These are phyloP conservation scores for Nakazawaea peltata DNA, from an alignment of 805 yeast genomes.

Conservation along the genomic window DNA sequence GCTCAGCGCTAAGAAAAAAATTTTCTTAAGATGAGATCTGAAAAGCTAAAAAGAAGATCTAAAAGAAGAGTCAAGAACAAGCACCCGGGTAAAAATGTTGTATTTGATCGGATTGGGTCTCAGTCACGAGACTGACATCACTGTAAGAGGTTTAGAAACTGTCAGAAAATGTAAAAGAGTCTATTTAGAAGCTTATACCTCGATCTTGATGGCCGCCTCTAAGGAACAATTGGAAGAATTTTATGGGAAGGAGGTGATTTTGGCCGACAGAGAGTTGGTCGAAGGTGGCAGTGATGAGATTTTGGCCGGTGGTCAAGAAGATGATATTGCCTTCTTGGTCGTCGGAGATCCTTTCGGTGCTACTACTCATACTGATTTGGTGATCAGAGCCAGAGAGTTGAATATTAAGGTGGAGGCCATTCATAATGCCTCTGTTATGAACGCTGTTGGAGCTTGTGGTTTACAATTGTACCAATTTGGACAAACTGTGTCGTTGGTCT, in stretches of 20 bases:
- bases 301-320: constrained; percentile 63
- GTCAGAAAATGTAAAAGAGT: constrained; percentile 81
- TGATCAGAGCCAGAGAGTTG: constrained; percentile 82
- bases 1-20: too few species aligned
- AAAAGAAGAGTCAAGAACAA: too few species aligned
- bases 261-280: constrained; percentile 94
- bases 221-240: constrained; percentile 65
- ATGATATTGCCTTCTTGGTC: constrained; percentile 88
- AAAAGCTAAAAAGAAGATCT: too few species aligned
- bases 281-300: constrained; percentile 85
- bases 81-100: constrained; percentile 43
- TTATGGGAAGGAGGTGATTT: constrained; percentile 75
- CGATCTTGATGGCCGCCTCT: constrained; percentile 90
- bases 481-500: constrained; percentile 93
- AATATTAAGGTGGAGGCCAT: constrained; percentile 72
- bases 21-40: too few species aligned
- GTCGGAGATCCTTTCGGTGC: constrained; percentile 99
- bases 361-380: constrained; percentile 93
- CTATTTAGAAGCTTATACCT: constrained; percentile 93
- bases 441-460: constrained; percentile 98
- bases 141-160: constrained; percentile 87
- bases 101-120: constrained; percentile 89
- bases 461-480: constrained; percentile 92
- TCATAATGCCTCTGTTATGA: constrained; percentile 96
- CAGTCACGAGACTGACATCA: constrained; percentile 82